Evolutionary conservation across 345 rosid species (phyloP).

Genomic region (Laguncularia racemosa): DNA sequence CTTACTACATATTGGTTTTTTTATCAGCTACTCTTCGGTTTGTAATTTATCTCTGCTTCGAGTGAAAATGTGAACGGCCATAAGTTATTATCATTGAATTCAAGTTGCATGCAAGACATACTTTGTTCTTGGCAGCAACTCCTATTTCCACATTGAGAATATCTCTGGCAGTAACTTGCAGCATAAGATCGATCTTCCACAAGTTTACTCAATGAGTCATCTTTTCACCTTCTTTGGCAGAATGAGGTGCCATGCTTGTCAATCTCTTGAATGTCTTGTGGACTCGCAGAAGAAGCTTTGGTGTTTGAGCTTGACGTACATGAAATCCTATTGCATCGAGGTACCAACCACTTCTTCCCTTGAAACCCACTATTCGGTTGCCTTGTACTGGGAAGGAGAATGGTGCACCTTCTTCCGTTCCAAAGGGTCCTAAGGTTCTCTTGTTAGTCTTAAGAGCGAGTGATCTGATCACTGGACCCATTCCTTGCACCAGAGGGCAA

Average conservation of each 20-base stretch:
- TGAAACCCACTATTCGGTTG: slow-evolving; percentile 51
- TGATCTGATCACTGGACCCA: slow-evolving; percentile 61
- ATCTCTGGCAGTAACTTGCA: background rate
- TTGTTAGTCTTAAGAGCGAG: slow-evolving; percentile 57
- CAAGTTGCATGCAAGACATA: too few relatives aligned
- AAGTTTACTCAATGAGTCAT: background rate
- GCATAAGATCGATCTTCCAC: background rate
- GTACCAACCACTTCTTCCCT: slow-evolving; percentile 70
- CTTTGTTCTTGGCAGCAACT: too few relatives aligned
- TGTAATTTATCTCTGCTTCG: too few relatives aligned
- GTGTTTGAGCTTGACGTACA: slow-evolving; percentile 32
- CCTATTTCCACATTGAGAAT: too few relatives aligned
- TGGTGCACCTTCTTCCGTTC: slow-evolving; percentile 69
- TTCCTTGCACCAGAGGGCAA: slow-evolving; percentile 46
- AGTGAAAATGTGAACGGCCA: too few relatives aligned
- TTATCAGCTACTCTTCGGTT: too few relatives aligned
- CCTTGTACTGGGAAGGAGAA: slow-evolving; percentile 51
- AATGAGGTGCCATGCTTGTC: slow-evolving; percentile 19
- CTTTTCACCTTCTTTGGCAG: background rate
- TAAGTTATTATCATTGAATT: too few relatives aligned
- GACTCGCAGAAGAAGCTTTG: slow-evolving; percentile 41
- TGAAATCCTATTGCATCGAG: slow-evolving; percentile 62
- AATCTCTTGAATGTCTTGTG: slow-evolving; percentile 43
- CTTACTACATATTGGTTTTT: too few relatives aligned
- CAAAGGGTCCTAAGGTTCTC: slow-evolving; percentile 58